A percentile compares a stretch with the other conserved stretches of the same genome.
Conservation (phyloP, 768 basidiomycete genomes). For the Hypholoma fasciculare region DNA sequence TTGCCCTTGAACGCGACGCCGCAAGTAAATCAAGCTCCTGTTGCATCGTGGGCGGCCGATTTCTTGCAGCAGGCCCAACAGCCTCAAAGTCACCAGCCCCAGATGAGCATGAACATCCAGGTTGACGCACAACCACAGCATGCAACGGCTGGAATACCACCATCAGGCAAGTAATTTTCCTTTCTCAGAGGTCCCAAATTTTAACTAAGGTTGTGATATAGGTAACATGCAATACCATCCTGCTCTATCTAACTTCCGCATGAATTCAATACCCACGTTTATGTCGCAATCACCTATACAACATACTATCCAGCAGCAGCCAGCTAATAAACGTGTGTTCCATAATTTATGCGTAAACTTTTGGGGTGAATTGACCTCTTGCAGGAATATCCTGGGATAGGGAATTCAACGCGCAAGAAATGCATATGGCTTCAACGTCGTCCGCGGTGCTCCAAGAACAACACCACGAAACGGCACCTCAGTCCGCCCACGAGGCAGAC, state of each 20-base stretch:
- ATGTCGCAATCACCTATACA: conserved; percentile 27
- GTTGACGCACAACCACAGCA: conserved; percentile 11
- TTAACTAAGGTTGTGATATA: conserved; percentile 12
- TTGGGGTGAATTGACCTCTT: background rate
- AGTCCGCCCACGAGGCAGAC: conserved; percentile 45
- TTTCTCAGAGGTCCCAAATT: background rate
- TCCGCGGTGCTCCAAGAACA: conserved; percentile 20
- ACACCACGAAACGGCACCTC: conserved; percentile 16
- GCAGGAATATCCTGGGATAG: conserved; percentile 60
- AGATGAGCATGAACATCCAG: conserved; percentile 15
- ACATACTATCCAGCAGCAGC: conserved; percentile 24
- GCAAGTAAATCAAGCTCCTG: conserved; percentile 23
- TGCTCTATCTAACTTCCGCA: conserved; percentile 33
- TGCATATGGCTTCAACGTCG: conserved; percentile 28
- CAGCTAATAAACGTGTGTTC: conserved; percentile 43
- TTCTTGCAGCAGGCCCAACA: conserved; percentile 39
- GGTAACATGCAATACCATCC: conserved; percentile 42
- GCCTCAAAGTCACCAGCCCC: conserved; percentile 9
- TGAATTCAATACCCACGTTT: conserved; percentile 39
- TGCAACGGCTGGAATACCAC: conserved; percentile 1
- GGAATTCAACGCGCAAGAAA: conserved; percentile 62
- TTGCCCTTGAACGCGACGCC: conserved; percentile 36
- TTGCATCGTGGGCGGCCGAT: conserved; percentile 62
- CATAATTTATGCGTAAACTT: background rate
- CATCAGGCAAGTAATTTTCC: conserved; percentile 18